Evolutionary conservation across 805 yeast species (phyloP).

Genomic region (Debaryomyces maramus): DNA sequence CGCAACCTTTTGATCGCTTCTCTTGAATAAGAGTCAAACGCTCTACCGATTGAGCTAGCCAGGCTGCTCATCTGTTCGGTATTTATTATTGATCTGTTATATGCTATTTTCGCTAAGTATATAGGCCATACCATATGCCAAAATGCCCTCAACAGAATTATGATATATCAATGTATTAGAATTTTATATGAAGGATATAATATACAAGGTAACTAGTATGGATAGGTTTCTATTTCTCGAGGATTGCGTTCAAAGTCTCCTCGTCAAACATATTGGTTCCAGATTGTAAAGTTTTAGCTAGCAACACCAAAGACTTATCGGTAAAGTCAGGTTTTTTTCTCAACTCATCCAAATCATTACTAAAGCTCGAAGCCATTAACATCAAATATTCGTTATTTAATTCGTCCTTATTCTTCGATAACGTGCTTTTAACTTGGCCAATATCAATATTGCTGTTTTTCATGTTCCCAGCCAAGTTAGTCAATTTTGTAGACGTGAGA

Average conservation of each 20-base stretch:
- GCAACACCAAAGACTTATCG: constrained; percentile 52
- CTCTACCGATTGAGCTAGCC: constrained; percentile 17
- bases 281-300: constrained; percentile 59
- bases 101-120: not conserved
- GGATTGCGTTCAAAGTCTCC: constrained; percentile 39
- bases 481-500: constrained; percentile 25
- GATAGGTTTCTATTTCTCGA: constrained; percentile 1
- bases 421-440: constrained; percentile 19
- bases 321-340: constrained; percentile 65
- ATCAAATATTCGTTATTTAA: constrained; percentile 53
- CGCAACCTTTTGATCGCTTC: constrained; percentile 16
- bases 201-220: no score
- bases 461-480: constrained; percentile 13
- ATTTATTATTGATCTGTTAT: not conserved
- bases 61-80: constrained; percentile 8
- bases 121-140: not conserved
- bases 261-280: constrained; percentile 61
- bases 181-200: no score
- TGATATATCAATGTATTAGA: no score
- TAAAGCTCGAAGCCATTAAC: constrained; percentile 57
- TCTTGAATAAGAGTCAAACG: constrained; percentile 14
- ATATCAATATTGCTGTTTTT: constrained; percentile 11
- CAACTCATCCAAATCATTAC: constrained; percentile 59
- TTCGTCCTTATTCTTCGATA: constrained; percentile 31
- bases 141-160: not conserved